Percentiles rank a stretch among this genome's conserved stretches.
Conservation (phyloP, 1,284 basidiomycete genomes). For the Exsudoporus floridanus region DNA sequence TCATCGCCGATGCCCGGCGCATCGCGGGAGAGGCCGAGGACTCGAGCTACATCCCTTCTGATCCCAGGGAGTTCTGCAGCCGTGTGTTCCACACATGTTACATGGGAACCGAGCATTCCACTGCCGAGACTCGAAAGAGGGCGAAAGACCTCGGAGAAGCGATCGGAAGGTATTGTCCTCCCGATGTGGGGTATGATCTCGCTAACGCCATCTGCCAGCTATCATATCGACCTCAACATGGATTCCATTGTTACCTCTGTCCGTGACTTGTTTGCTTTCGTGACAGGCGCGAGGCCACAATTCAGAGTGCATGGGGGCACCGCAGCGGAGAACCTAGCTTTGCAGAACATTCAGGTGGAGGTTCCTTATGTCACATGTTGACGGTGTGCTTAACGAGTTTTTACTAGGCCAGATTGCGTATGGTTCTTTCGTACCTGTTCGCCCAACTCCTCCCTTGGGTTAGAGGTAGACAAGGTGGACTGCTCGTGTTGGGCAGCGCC, state of each 20-base stretch:
- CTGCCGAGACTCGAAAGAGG: constrained; percentile 78
- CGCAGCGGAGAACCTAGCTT: constrained; percentile 87
- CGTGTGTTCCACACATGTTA: constrained; percentile 98
- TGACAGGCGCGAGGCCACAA: constrained; percentile 80
- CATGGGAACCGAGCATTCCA: constrained; percentile 98
- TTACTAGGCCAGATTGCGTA: constrained; percentile 79
- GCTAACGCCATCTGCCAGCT: constrained; percentile 47
- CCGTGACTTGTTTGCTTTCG: constrained; percentile 77
- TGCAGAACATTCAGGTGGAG: constrained; percentile 93
- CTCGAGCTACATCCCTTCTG: constrained; percentile 80
- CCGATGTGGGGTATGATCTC: background rate
- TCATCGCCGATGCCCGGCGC: constrained; percentile 87
- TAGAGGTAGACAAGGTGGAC: constrained; percentile 78
- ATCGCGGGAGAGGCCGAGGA: constrained; percentile 83
- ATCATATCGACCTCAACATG: constrained; percentile 97
- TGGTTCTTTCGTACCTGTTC: constrained; percentile 97
- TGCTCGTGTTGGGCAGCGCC: constrained; percentile 93
- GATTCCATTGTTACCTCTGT: constrained; percentile 87
- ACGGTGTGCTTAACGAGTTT: background rate
- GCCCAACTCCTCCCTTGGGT: constrained; percentile 96
- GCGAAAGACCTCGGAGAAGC: constrained; percentile 85
- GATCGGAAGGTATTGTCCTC: constrained; percentile 73
- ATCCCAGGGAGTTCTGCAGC: constrained; percentile 82
- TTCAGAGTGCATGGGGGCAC: constrained; percentile 90
- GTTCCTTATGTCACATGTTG: background rate